Base-by-base conservation (phyloP, 257 asterid species). In the Handroanthus guayacan region DNA sequence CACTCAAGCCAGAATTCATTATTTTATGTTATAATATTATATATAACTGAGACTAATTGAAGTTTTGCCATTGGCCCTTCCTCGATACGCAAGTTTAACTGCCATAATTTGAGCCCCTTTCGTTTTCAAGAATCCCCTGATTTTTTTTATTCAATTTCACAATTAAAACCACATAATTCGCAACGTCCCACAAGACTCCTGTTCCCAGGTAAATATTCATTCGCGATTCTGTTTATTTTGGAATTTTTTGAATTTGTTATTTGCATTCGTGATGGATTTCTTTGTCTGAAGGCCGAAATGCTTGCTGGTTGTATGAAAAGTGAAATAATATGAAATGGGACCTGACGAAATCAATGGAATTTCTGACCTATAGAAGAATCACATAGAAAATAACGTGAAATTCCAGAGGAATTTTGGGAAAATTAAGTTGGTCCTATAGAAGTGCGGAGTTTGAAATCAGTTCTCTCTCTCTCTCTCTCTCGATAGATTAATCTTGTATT, bases 71-170 rank as follows among this genome's bases (percentile, higher is more conserved):
- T 54, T 20, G 65, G 47, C 62, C 25, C 62, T 60, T 57, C 65
- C 20, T 8, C 66, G 0, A 11, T 11, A 66, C 12, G 3, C 16
- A n/a, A n/a, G 2, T 50, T 54, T 54, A 10, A 41, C 74, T 25
- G 67, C 18, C 68, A 9, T 31, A n/a, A 3, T 14, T 55, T 16
- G 38, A 44, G 1, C 16, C 44, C 44, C 69, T 56, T 64, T 18
- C 57, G 34, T 4, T 63, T 67, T 61, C 72, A 52, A 62, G 73
- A 62, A 54, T 70, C 73, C 61, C 71, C 34, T 11, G 31, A 62
- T 51, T 77, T 67, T 6, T 51, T 37, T 8, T 9, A 17, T 57
- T 8, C 6, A 2, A 20, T 0, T 34, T 44, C 62, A 62, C 81
- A 48, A 20, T 50, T 44, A 54, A 69, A 68, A 14, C 55, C 45